A percentile compares a stretch with the other conserved stretches of the same genome.
Evolutionary conservation across 345 rosid genomes (phyloP).

Genomic region (Hypericum perforatum): DNA sequence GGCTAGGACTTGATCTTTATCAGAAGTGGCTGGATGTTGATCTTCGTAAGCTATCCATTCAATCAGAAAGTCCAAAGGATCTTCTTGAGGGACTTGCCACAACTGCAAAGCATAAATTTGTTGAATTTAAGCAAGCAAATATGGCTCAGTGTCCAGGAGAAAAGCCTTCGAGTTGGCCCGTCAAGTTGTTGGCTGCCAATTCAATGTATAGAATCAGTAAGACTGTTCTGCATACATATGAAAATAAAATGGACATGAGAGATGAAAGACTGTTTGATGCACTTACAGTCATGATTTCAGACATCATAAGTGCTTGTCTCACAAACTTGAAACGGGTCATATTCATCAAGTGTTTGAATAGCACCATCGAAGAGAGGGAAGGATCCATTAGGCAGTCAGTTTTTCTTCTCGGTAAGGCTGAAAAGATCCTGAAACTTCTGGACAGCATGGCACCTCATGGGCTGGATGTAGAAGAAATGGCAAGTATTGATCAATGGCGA

Average conservation of each 20-base stretch:
- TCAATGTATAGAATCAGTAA: slow-evolving; percentile 70
- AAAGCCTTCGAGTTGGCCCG: slow-evolving; percentile 60
- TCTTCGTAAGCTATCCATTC: slow-evolving; percentile 38
- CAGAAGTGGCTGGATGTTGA: slow-evolving; percentile 63
- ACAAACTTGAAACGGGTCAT: slow-evolving; percentile 47
- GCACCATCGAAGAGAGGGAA: slow-evolving; percentile 49
- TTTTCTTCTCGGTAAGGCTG: slow-evolving; percentile 50
- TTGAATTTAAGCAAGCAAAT: slow-evolving; percentile 29
- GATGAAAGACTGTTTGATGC: slow-evolving; percentile 32
- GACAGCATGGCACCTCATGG: slow-evolving; percentile 29
- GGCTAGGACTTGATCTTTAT: slow-evolving; percentile 59
- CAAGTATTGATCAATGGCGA: slow-evolving; percentile 59
- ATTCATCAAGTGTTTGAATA: slow-evolving; percentile 39
- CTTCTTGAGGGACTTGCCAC: slow-evolving; percentile 43
- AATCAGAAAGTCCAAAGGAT: slow-evolving; percentile 33
- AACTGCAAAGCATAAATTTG: slow-evolving; percentile 35
- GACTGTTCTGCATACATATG: slow-evolving; percentile 36
- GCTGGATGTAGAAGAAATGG: slow-evolving; percentile 34
- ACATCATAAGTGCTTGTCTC: slow-evolving; percentile 68
- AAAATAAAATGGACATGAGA: slow-evolving; percentile 17
- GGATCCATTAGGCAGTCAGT: slow-evolving; percentile 42
- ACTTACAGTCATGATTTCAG: slow-evolving; percentile 41
- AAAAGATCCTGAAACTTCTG: slow-evolving; percentile 42
- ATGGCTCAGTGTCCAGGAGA: slow-evolving; percentile 28
- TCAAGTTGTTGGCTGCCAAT: slow-evolving; percentile 54